Percentiles rank a stretch among this genome's conserved stretches.
These are phyloP conservation scores for Fraxinus baroniana DNA, from an alignment of 305 asterid species.

Conservation along the genomic window DNA sequence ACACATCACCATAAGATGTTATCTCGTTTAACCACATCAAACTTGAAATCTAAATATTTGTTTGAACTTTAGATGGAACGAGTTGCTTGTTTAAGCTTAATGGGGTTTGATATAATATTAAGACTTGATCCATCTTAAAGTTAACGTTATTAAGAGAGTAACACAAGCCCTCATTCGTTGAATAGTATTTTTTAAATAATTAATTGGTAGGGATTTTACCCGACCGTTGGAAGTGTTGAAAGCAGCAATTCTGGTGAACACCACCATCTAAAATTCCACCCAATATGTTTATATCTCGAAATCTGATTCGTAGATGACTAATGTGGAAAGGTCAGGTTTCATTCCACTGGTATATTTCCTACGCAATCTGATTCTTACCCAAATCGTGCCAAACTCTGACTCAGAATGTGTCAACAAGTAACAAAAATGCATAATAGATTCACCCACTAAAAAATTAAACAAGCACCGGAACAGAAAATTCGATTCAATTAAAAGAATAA, in stretches of 20 bases:
- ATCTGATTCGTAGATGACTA: neutral
- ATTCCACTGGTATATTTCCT: neutral
- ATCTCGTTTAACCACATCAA: too few species aligned
- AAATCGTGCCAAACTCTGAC: neutral
- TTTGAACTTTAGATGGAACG: too few species aligned
- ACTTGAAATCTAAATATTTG: too few species aligned
- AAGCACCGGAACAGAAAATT: neutral
- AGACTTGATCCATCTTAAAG: too few species aligned
- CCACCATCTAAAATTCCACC: neutral
- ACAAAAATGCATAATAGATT: neutral
- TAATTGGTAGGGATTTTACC: neutral
- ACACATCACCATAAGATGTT: too few species aligned
- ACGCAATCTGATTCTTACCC: neutral
- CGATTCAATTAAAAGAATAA: neutral
- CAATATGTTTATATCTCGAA: neutral
- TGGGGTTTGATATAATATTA: too few species aligned
- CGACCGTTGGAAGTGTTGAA: neutral
- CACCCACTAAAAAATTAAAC: slow-evolving; percentile 16
- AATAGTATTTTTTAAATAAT: too few species aligned
- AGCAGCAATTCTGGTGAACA: neutral
- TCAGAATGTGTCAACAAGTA: slow-evolving; percentile 7
- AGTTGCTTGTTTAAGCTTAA: too few species aligned
- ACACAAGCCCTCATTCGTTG: neutral
- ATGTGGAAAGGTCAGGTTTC: neutral
- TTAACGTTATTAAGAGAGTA: neutral